Percentiles rank a stretch among this genome's conserved stretches.
Conservation (phyloP, 768 basidiomycete genomes). For the Mycena olivaceomarginata region DNA sequence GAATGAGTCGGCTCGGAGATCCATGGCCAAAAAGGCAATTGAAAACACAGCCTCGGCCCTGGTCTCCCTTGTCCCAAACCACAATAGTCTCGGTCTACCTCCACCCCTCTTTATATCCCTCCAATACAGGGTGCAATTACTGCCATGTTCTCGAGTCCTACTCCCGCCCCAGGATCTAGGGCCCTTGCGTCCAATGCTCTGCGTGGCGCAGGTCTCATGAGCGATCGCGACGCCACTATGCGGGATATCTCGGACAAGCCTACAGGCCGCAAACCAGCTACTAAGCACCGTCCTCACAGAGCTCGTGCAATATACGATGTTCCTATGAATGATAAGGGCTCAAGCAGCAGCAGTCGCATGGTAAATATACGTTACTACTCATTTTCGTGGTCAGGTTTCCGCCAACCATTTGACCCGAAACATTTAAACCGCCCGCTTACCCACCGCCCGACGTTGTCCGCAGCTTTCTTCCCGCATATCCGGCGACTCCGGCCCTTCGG, state of each 20-base stretch:
- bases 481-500: constrained; percentile 63
- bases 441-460: constrained; percentile 56
- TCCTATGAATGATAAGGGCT: constrained; percentile 65
- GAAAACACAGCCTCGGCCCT: too few species aligned
- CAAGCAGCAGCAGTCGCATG: constrained; percentile 67
- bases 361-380: constrained; percentile 76
- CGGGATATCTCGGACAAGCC: constrained; percentile 81
- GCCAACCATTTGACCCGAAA: constrained; percentile 57
- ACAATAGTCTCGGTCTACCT: background rate
- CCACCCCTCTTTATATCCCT: background rate
- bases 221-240: constrained; percentile 85
- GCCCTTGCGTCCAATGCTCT: constrained; percentile 77
- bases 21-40: background rate
- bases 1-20: background rate
- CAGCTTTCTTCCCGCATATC: constrained; percentile 65
- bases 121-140: constrained; percentile 1
- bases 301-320: constrained; percentile 76
- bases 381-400: constrained; percentile 59
- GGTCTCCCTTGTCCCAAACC: constrained; percentile 28
- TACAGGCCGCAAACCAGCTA: constrained; percentile 82
- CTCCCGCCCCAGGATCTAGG: constrained; percentile 75
- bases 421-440: constrained; percentile 59
- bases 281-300: constrained; percentile 78
- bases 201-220: constrained; percentile 83
- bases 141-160: constrained; percentile 76